Conservation (phyloP, 106 monocot genomes). For the Triglochin maritima region DNA sequence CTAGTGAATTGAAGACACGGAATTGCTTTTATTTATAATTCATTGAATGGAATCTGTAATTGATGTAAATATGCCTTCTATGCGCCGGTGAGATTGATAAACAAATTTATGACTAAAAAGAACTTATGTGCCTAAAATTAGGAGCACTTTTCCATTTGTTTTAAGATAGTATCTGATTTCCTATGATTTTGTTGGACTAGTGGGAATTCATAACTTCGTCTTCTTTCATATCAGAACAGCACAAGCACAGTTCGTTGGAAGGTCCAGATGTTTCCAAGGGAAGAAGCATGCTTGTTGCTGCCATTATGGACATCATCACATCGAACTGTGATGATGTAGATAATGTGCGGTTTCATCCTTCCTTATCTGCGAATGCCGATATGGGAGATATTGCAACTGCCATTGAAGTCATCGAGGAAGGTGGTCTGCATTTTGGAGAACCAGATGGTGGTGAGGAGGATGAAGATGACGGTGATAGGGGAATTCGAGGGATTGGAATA, state of each 20-base stretch:
- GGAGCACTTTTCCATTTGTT: too few species aligned
- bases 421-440: slow-evolving; percentile 68
- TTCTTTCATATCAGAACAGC: slow-evolving; percentile 44
- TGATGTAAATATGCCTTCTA: too few species aligned
- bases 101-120: too few species aligned
- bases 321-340: slow-evolving; percentile 77
- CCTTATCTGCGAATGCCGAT: slow-evolving; percentile 66
- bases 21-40: too few species aligned
- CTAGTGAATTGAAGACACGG: not conserved
- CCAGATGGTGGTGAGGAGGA: slow-evolving; percentile 28
- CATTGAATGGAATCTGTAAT: too few species aligned
- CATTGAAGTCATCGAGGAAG: slow-evolving; percentile 81
- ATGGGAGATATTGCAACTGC: slow-evolving; percentile 77
- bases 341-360: slow-evolving; percentile 33
- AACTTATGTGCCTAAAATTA: too few species aligned
- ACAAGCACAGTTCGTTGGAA: slow-evolving; percentile 47
- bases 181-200: too few species aligned
- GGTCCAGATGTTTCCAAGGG: slow-evolving; percentile 45
- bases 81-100: too few species aligned
- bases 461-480: slow-evolving; percentile 54
- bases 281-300: slow-evolving; percentile 98
- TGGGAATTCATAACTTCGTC: slow-evolving; percentile 6
- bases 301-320: slow-evolving; percentile 89
- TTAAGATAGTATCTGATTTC: too few species aligned
- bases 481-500: slow-evolving; percentile 79